A percentile compares a stretch with the other conserved stretches of the same genome.
Conservation (phyloP, 2,329 filamentous ascomycete species). For the Dothistroma septosporum region DNA sequence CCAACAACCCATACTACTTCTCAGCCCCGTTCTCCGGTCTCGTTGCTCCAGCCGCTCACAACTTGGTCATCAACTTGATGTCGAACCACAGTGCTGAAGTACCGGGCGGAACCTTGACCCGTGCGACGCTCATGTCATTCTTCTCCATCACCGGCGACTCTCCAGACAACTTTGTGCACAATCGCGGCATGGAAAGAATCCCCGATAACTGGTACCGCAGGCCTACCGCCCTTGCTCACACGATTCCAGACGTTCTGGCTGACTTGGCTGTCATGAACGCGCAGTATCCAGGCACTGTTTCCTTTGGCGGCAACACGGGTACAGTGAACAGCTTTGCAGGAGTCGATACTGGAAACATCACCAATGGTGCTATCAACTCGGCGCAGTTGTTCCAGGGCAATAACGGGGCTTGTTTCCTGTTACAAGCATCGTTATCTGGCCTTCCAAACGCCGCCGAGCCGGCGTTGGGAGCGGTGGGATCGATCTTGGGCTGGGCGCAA, state of each 20-base stretch:
- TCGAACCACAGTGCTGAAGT: conserved; percentile 24
- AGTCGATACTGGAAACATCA: conserved; percentile 35
- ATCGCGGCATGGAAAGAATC: conserved; percentile 30
- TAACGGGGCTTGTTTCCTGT: conserved; percentile 5
- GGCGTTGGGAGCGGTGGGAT: not conserved
- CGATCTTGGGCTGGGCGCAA: not conserved
- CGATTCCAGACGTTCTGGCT: conserved; percentile 14
- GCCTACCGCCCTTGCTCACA: conserved; percentile 9
- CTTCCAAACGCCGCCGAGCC: conserved; percentile 1
- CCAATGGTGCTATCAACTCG: conserved; percentile 41
- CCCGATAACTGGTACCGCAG: conserved; percentile 30
- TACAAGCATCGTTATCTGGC: conserved; percentile 3
- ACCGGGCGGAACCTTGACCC: conserved; percentile 21
- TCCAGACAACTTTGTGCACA: conserved; percentile 22
- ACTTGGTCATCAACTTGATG: conserved; percentile 27
- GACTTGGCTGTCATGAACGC: conserved; percentile 11
- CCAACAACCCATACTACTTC: conserved; percentile 33
- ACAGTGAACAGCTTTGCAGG: too few species aligned
- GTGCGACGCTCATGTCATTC: conserved; percentile 21
- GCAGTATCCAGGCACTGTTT: conserved; percentile 28
- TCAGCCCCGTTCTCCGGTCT: conserved; percentile 26
- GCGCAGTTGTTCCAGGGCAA: conserved; percentile 14
- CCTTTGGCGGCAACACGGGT: conserved; percentile 38
- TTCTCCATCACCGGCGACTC: conserved; percentile 22
- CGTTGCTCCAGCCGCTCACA: conserved; percentile 26